Base-by-base conservation (phyloP, 1,284 basidiomycete genomes). In the Apiotrichum akiyoshidainum region DNA sequence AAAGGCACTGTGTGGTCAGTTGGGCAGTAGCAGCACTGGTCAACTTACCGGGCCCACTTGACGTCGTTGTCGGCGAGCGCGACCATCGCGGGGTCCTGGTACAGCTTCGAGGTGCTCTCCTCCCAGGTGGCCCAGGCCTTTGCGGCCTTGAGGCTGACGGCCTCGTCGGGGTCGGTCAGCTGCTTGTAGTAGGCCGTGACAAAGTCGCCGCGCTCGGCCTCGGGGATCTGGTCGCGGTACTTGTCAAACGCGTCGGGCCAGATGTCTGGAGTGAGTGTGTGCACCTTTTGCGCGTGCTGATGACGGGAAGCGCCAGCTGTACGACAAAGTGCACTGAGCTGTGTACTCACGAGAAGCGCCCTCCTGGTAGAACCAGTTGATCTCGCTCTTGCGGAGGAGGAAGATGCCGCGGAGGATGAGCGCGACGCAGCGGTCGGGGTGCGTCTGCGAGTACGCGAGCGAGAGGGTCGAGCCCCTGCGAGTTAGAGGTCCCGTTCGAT, bases 381-480 rank as follows among this genome's bases (percentile, higher is more conserved):
- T 83, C 77, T 98, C 94, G 66, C 86, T 87, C 77, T 85, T 86
- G 44, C 91, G 83, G 37, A 95, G 80, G 10, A 89, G 89, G 70
- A 96, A 96, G 61, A 97, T 93, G 0, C 93, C 93, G 26, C 93
- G 85, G n/a, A 98, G 79, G 33, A 92, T 85, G 19, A 98, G 81
- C 33, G 83, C 86, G 72, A 85, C 87, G 42, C 93, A 89, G 17
- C 85, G 83, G 31, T 88, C 85, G 0, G 93, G 91, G 71, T 96
- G 88, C 5, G 84, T 80, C 80, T 96, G 87, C 6, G 93, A 85
- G 75, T 97, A 97, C 1, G 87, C 88, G 37, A 98, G 78, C 13
- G 89, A 83, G n/a, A 96, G 82, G 1, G 92, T 95, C 3, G 90
- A 93, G 3, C 93, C 93, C 91, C 92, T 70, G 37, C 5, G 14